Evolutionary conservation across 257 asterid genomes (phyloP).

Genomic region (Solanum clarkiae): DNA sequence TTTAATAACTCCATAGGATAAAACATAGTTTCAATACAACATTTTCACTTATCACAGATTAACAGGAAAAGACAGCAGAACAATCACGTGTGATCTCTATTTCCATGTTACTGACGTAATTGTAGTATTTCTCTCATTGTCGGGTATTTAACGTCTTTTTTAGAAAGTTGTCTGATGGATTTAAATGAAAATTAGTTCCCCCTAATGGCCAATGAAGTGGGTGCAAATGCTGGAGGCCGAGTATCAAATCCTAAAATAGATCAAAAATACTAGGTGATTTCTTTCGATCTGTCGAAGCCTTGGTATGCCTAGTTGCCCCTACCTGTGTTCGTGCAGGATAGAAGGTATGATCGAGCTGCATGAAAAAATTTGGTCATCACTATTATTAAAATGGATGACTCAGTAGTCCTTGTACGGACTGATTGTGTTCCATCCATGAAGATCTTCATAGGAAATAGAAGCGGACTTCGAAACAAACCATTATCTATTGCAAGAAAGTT

Average conservation of each 20-base stretch:
- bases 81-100: neutral
- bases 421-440: neutral
- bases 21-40: neutral
- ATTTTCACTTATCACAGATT: neutral
- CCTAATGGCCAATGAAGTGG: neutral
- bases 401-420: neutral
- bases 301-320: neutral
- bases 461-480: neutral
- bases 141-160: neutral
- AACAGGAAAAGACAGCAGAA: neutral
- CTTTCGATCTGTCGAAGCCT: neutral
- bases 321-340: neutral
- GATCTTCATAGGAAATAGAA: neutral
- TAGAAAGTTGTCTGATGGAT: neutral
- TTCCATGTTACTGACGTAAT: neutral
- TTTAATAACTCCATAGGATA: neutral
- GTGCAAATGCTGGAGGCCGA: neutral
- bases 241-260: neutral
- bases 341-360: neutral
- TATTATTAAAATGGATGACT: neutral
- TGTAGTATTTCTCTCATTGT: neutral
- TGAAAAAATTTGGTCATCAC: neutral
- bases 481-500: neutral
- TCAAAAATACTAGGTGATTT: neutral
- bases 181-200: neutral